Evolutionary conservation across 83 land plant species (phyloP), one percentile per base, ranked within the genome.

Genomic region (Picea abies): DNA sequence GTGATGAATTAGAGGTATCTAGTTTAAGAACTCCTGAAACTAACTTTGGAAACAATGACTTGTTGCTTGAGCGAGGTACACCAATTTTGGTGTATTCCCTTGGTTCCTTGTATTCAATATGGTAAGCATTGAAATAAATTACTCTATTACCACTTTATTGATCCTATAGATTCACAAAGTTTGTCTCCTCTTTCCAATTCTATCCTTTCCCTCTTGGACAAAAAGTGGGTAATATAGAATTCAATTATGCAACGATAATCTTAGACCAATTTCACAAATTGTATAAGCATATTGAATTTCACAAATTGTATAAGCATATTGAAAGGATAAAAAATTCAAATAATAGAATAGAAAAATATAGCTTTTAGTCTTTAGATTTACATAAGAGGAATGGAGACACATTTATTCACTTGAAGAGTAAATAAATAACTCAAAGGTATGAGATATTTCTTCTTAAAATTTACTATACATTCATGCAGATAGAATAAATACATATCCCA

Each of bases 121-220:
- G 10, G 4, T 26, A 25, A 5, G 71, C 17, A 16, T 71, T 71
- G 49, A 71, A 3, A 39, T n/a, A n/a, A 71, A 44, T 2, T 5
- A 71, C 47, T 19, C 49, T 71, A 22, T 7, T 17, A 71, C 29
- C 0, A 90, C 85, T 73, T 79, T 88, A 84, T 89, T 91, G 60
- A 93, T 85, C 6, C 83, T 73, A 71, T 93, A 93, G 63, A 91
- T 87, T 56, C 89, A 70, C 79, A 93, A 75, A 4, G 89, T 89
- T 49, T 82, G 79, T 37, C 76, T 78, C 22, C 93, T 84, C 81
- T 86, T 64, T 39, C 91, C 91, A 72, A 93, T 65, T 80, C 88
- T 90, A 25, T 91, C 91, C 86, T 91, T 91, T 65, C 91, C 71
- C 84, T 93, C 95, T 62, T 89, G 93, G 75, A 93, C 93, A 93